A percentile compares a stretch with the other conserved stretches of the same genome.
Evolutionary conservation across 2,329 filamentous ascomycete species (phyloP).

Genomic region (Hypocrella siamensis): DNA sequence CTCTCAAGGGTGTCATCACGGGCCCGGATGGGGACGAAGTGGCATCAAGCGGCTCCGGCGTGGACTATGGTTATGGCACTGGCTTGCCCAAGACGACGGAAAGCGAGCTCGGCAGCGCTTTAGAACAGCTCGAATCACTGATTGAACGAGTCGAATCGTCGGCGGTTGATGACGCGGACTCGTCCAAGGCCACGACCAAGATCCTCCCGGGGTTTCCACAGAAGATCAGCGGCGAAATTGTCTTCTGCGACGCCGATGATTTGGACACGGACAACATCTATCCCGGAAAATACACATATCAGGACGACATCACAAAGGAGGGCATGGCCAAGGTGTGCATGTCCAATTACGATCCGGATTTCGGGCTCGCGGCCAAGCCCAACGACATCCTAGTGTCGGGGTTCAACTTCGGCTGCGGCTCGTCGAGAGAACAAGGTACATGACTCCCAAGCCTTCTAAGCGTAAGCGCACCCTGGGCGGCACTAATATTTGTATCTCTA

Average conservation of each 20-base stretch:
- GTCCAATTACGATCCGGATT: conserved; percentile 77
- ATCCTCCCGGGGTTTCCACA: conserved; percentile 79
- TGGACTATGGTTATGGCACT: conserved; percentile 6
- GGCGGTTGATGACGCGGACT: conserved; percentile 2
- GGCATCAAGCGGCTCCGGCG: conserved; percentile 32
- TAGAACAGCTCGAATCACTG: conserved; percentile 6
- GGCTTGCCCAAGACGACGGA: conserved; percentile 1
- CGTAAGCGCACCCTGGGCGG: too few relatives aligned
- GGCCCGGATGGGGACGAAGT: conserved; percentile 63
- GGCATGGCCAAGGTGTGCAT: conserved; percentile 85
- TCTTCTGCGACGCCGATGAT: conserved; percentile 70
- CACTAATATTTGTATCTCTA: too few relatives aligned
- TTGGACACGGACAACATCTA: conserved; percentile 91
- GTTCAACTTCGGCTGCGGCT: conserved; percentile 80
- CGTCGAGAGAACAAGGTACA: conserved; percentile 26
- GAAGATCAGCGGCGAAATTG: conserved; percentile 67
- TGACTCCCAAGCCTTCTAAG: too few relatives aligned
- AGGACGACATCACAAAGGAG: conserved; percentile 61
- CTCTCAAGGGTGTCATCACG: conserved; percentile 51
- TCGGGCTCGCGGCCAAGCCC: conserved; percentile 44
- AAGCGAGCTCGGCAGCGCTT: background rate
- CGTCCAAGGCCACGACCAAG: conserved; percentile 18
- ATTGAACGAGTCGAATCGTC: conserved; percentile 6
- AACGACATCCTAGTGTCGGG: conserved; percentile 75
- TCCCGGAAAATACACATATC: conserved; percentile 82